phyloP scores from a whole-genome alignment of 2,329 filamentous ascomycete species.

The Colletotrichum nymphaeae region DNA sequence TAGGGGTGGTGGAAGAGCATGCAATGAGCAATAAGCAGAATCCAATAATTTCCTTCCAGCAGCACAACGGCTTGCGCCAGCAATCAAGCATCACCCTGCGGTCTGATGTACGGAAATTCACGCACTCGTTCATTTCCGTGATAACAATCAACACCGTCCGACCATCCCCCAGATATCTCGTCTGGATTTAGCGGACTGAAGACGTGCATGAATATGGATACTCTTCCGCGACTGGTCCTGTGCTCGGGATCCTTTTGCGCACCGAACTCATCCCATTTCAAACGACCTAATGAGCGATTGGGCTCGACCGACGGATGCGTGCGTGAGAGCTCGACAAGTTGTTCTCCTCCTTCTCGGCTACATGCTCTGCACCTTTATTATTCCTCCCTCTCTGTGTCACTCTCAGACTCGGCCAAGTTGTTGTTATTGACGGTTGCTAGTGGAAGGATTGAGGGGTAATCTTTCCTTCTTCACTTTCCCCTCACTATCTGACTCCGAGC shows the following conservation, averaged over 20 bases:
- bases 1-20: background rate
- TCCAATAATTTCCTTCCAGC: background rate
- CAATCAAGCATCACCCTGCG: conserved; percentile 14
- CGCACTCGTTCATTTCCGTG: conserved; percentile 1
- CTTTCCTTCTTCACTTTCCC: background rate
- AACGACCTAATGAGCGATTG: conserved; percentile 8
- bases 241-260: conserved; percentile 5
- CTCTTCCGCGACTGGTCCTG: conserved; percentile 1
- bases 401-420: background rate
- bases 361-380: background rate
- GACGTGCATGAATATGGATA: background rate
- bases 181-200: conserved; percentile 2
- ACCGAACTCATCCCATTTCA: conserved; percentile 7
- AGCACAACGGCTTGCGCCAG: background rate
- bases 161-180: background rate
- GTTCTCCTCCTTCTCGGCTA: background rate
- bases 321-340: background rate
- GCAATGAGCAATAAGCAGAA: background rate
- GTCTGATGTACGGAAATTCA: conserved; percentile 8
- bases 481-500: conserved; percentile 24
- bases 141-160: background rate
- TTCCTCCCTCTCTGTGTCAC: background rate
- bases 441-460: conserved; percentile 1
- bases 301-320: background rate
- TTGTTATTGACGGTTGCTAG: background rate